A percentile compares a stretch with the other conserved stretches of the same genome.
phyloP scores from a whole-genome alignment of 305 asterid species.

The Lippia alba region DNA sequence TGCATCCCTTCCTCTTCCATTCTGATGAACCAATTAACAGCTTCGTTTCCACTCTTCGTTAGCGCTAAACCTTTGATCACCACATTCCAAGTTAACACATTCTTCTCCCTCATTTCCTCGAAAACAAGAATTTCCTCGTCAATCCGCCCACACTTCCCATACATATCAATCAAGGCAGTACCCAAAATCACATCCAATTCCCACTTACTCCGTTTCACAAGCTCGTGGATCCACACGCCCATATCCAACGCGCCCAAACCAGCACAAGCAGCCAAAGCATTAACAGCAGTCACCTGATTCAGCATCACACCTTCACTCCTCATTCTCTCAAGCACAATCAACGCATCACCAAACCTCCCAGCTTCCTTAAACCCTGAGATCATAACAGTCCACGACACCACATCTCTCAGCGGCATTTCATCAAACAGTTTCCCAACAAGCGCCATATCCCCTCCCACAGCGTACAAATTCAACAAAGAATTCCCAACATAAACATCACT shows the following conservation, averaged over 20 bases:
- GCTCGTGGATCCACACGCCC: conserved; percentile 56
- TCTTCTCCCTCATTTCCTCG: conserved; percentile 52
- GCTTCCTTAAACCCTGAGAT: conserved; percentile 50
- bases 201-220: conserved; percentile 47
- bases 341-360: conserved; percentile 49
- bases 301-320: conserved; percentile 48
- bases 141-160: conserved; percentile 54
- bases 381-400: conserved; percentile 60
- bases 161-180: conserved; percentile 56
- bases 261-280: conserved; percentile 56
- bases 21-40: conserved; percentile 43
- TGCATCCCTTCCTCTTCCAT: conserved; percentile 49
- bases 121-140: conserved; percentile 49
- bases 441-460: conserved; percentile 52
- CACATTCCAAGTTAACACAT: conserved; percentile 58
- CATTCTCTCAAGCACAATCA: conserved; percentile 52
- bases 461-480: conserved; percentile 60
- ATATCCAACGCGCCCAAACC: conserved; percentile 46
- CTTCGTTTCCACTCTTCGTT: conserved; percentile 49
- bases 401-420: conserved; percentile 63
- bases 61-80: conserved; percentile 53
- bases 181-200: conserved; percentile 62
- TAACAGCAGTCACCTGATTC: conserved; percentile 62
- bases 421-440: conserved; percentile 51
- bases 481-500: conserved; percentile 66